These are phyloP conservation scores for Fusarium protoensiforme DNA, from an alignment of 2,329 filamentous ascomycete genomes.

Conservation along the genomic window DNA sequence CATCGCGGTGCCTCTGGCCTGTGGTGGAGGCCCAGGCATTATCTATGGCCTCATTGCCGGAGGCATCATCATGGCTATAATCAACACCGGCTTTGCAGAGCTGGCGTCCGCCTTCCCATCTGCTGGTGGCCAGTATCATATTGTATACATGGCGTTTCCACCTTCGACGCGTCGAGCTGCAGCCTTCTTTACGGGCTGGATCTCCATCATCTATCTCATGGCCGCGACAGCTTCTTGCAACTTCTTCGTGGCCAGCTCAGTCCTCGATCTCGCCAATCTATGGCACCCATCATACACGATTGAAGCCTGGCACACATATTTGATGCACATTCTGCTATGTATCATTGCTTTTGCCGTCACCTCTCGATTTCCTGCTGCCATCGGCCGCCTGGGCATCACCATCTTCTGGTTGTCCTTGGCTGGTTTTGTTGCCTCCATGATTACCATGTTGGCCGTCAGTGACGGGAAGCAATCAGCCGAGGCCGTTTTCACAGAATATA, in stretches of 20 bases:
- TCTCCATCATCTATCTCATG: constrained; percentile 42
- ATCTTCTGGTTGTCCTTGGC: constrained; percentile 36
- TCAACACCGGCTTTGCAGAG: constrained; percentile 41
- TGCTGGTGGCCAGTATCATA: constrained; percentile 42
- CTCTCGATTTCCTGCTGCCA: constrained; percentile 33
- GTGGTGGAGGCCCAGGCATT: constrained; percentile 38
- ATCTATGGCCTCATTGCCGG: constrained; percentile 40
- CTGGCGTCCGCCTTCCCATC: constrained; percentile 41
- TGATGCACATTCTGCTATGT: constrained; percentile 38
- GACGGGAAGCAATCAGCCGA: constrained; percentile 27
- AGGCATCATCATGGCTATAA: constrained; percentile 36
- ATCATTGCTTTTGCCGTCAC: constrained; percentile 36
- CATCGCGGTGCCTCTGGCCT: constrained; percentile 37
- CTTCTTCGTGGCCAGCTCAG: constrained; percentile 39
- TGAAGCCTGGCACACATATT: constrained; percentile 40
- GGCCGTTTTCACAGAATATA: constrained; percentile 36
- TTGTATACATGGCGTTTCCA: constrained; percentile 41
- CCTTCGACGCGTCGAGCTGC: constrained; percentile 34
- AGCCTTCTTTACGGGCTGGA: constrained; percentile 40
- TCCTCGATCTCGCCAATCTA: constrained; percentile 34
- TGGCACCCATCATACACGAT: constrained; percentile 35
- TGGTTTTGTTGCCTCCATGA: constrained; percentile 40
- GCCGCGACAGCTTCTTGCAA: constrained; percentile 39
- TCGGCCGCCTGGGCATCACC: constrained; percentile 36
- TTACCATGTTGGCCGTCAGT: constrained; percentile 34